A percentile compares a stretch with the other conserved stretches of the same genome.
Conservation (phyloP, 2,329 filamentous ascomycete genomes). For the Malbranchea zuffiana region DNA sequence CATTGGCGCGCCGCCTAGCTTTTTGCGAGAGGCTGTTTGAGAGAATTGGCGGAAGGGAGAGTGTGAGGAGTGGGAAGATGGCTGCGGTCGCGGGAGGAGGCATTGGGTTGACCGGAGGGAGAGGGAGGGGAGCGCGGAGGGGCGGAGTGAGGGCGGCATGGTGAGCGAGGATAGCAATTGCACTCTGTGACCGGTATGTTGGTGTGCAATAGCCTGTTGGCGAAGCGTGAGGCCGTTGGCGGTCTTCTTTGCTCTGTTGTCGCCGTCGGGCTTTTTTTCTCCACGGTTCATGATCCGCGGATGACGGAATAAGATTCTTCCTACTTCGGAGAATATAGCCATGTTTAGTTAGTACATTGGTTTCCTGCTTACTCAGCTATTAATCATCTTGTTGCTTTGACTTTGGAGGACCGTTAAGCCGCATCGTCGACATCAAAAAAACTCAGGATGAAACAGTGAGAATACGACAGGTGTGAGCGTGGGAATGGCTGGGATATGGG, state of each 20-base stretch:
- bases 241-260: background rate
- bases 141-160: constrained; percentile 26
- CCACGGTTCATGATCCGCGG: background rate
- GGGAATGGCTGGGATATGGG: too few relatives aligned
- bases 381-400: too few relatives aligned
- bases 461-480: too few relatives aligned
- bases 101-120: too few relatives aligned
- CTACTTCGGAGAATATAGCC: too few relatives aligned
- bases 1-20: constrained; percentile 15
- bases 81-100: too few relatives aligned
- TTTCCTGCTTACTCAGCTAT: too few relatives aligned
- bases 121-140: constrained; percentile 19
- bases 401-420: too few relatives aligned
- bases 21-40: too few relatives aligned
- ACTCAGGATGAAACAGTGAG: too few relatives aligned
- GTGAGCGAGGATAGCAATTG: constrained; percentile 8
- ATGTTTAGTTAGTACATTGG: too few relatives aligned
- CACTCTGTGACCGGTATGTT: background rate
- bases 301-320: background rate
- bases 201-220: background rate
- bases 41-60: constrained; percentile 22
- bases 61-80: constrained; percentile 12
- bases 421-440: too few relatives aligned
- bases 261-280: background rate
- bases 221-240: background rate